Base-by-base conservation (phyloP, 2,329 filamentous ascomycete genomes). In the Botrytis elliptica region DNA sequence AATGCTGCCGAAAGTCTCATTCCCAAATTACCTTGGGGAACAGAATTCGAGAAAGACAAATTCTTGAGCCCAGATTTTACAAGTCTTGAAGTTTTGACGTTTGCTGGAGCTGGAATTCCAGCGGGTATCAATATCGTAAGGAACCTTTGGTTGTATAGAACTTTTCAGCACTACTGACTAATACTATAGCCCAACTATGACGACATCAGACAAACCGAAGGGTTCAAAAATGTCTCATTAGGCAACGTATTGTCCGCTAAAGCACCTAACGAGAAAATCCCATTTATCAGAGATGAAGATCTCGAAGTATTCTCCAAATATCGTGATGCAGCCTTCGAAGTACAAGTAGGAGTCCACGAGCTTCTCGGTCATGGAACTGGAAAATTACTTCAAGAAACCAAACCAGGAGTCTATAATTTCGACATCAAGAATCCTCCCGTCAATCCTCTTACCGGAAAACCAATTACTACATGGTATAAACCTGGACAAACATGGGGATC, bases 51-150 rank as follows among this genome's bases (percentile, higher is more conserved):
- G 82, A 98, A 98, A 83, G 95, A 98, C 85, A 94, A 92, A 80
- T 99, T 99, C 83, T 84, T 97, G 52, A 95, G 93, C 70, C 96
- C 96, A 0, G 96, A 99, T 82, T 99, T 99, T 81, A 98, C 96
- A 0, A 96, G 93, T 16, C 87, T 98, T 2, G 96, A 99, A 82
- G 94, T 98, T 4, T 84, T 98, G 75, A 94, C 92, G 0, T 98
- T 98, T 78, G 88, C 88, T 81, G 88, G 86, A 18, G 77, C 75
- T 73, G 91, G 89, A 73, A 92, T 92, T 72, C 90, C 90, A 16
- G 89, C 89, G 38, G 90, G 90, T 40, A 91, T 91, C 79, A 91
- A 91, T 78, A 90, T 91, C 73, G 72, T 73, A 40, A 12, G 72
- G 22, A 52, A 5, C 2, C 8, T 52, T 20, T 36, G 16, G 10